Evolutionary conservation across 768 basidiomycete species (phyloP), one percentile per base, ranked within the genome.

Genomic region (Russula emetica): DNA sequence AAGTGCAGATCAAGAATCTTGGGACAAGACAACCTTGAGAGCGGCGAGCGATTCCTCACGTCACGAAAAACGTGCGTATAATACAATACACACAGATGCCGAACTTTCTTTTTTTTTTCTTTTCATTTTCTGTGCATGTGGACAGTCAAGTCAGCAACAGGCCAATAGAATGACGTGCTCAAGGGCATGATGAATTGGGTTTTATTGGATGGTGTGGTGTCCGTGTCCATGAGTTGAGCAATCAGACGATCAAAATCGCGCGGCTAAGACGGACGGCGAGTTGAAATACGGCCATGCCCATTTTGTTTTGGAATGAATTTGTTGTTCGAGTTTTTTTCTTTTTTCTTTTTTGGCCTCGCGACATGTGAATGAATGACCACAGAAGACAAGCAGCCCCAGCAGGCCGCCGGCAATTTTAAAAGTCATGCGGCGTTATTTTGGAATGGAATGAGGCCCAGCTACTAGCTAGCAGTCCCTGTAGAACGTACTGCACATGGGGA

Each of bases 341-440:
- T 26, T 38, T 40, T 40, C 26, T 30, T 30, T 26, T 38, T 40
- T 40, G 26, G 45, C 63, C 53, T 50, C 24, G 54, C 22, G 28
- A 51, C 63, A 64, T 60, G 63, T 64, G 63, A 64, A 64, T 56
- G 34, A n/a, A 49, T n/a, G n/a, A n/a, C n/a, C n/a, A n/a, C 22
- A 34, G 38, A 32, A 55, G 32, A 58, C 47, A 6, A n/a, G 22
- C 18, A 10, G 47, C n/a, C 24, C n/a, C 24, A 51, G 53, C 26
- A 55, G 63, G 54, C 38, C 42, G 28, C 47, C 28, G 20, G 32
- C 40, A 52, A 65, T 55, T 50, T n/a, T 36, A 60, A 42, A 45
- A 47, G 32, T 32, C 59, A 65, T 38, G 59, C 44, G 64, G 60
- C 54, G 30, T 26, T 38, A 55, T 24, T 16, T 18, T 45, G 26